phyloP scores from a whole-genome alignment of 2,329 filamentous ascomycete genomes.

The Fusarium acutatum region DNA sequence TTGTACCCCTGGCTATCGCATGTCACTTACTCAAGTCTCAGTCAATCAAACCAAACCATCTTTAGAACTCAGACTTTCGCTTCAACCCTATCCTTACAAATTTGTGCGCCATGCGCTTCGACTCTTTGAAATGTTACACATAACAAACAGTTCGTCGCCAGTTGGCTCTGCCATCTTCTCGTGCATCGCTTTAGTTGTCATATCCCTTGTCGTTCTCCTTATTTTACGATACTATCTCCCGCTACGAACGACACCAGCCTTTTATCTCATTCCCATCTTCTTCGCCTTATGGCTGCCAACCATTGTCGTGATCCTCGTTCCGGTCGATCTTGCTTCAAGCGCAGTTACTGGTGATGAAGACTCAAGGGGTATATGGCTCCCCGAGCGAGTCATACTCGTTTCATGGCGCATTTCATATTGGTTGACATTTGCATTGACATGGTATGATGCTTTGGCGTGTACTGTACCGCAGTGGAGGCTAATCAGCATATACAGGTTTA shows the following conservation, averaged over 20 bases:
- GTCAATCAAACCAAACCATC: constrained; percentile 13
- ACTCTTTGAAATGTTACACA: constrained; percentile 59
- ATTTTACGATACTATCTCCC: constrained; percentile 91
- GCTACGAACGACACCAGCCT: constrained; percentile 87
- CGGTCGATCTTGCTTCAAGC: constrained; percentile 92
- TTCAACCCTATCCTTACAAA: constrained; percentile 34
- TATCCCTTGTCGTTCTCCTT: constrained; percentile 80
- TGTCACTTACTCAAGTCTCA: constrained; percentile 2
- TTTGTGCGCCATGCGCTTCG: constrained; percentile 41
- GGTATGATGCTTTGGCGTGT: constrained; percentile 63
- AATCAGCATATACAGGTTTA: constrained; percentile 66
- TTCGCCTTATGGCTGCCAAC: constrained; percentile 93
- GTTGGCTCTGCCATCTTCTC: constrained; percentile 85
- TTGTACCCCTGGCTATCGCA: constrained; percentile 39
- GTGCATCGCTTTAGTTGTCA: constrained; percentile 73
- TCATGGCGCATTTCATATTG: constrained; percentile 97
- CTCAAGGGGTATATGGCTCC: constrained; percentile 86
- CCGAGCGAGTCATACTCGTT: constrained; percentile 78
- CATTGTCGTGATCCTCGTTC: constrained; percentile 89
- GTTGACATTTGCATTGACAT: constrained; percentile 94
- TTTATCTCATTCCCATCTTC: constrained; percentile 91
- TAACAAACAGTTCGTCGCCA: constrained; percentile 64
- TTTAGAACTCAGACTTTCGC: constrained; percentile 9
- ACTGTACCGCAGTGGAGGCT: constrained; percentile 4
- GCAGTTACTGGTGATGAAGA: constrained; percentile 75